A percentile compares a stretch with the other conserved stretches of the same genome.
phyloP scores from a whole-genome alignment of 371 early-diverging fungal genomes.

The Chytridiales sp. region DNA sequence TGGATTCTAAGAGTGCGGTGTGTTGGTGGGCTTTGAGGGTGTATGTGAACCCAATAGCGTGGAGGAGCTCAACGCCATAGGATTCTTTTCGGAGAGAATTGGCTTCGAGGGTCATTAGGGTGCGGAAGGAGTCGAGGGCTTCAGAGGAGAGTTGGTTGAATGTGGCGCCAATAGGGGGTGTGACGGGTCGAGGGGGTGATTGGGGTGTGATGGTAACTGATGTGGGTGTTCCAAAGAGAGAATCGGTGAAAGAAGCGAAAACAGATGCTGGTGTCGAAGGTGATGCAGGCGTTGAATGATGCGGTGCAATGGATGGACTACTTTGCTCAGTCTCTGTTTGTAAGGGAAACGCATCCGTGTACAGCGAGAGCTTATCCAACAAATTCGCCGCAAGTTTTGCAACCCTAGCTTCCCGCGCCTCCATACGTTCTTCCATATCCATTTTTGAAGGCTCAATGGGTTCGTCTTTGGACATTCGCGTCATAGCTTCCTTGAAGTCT shows the following conservation, averaged over 20 bases:
- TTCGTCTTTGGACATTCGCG: constrained; percentile 37
- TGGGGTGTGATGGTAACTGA: no score
- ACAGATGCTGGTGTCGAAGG: no score
- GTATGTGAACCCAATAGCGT: constrained; percentile 90
- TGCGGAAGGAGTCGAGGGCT: constrained; percentile 55
- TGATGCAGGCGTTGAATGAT: no score
- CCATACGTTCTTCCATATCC: constrained; percentile 56
- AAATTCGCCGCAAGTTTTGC: constrained; percentile 69
- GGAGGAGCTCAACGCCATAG: constrained; percentile 89
- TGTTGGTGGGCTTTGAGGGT: constrained; percentile 80
- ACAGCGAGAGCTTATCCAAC: constrained; percentile 70
- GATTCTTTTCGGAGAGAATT: constrained; percentile 83
- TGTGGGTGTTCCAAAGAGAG: no score
- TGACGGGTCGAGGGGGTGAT: no score
- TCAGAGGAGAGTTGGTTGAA: constrained; percentile 32
- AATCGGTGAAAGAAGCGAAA: no score
- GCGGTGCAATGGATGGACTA: no score
- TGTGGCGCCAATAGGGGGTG: no score
- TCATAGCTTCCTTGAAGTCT: constrained; percentile 77
- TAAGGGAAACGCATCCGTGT: constrained; percentile 65
- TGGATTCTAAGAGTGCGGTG: constrained; percentile 54
- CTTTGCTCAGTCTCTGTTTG: no score
- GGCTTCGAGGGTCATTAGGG: constrained; percentile 72
- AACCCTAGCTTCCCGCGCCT: constrained; percentile 70
- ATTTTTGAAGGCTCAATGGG: constrained; percentile 58